Evolutionary conservation across 106 monocot species (phyloP), one percentile per base, ranked within the genome.

Genomic region (Cymbidium sinense): DNA sequence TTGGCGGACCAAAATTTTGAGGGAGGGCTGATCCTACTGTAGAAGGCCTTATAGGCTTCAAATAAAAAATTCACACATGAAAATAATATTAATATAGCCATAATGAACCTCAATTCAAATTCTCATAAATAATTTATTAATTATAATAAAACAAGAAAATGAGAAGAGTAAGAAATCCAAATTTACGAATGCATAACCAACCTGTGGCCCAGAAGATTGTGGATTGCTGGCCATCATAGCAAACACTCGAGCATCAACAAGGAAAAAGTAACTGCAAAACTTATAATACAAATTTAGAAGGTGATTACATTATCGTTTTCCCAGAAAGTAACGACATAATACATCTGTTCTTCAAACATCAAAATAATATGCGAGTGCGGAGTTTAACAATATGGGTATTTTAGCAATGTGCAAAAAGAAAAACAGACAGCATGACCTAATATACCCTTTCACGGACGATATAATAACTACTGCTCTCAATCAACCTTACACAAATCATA

Each of bases 171-270:
- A 18, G 78, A 19, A 47, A 0, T 33, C 39, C 50, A 27, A 61
- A 25, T 7, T 1, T 41, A 28, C 31, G 5, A 21, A 77, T 72
- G 69, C 8, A 19, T 69, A 35, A 3, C 29, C 19, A 85, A 93
- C 93, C 93, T 87, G 93, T 51, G 85, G 71, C 58, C 87, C 90
- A 79, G 93, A 82, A 79, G 90, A 64, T 34, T 90, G 93, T 75
- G 86, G 81, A 77, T 88, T 93, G 82, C 82, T 84, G 13, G 90
- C 83, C 90, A 93, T 93, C 41, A 47, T 28, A 74, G 29, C 11
- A 74, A 47, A 74, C 36, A 43, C 8, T 74, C 74, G 47, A 44
- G 44, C 43, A 44, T 6, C 69, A 34, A 69, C 15, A 69, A n/a
- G 36, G 21, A 35, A 39, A 31, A 71, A 37, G 3, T 36, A 71